Base-by-base conservation (phyloP, 106 monocot species). In the Cymbidium sinense region DNA sequence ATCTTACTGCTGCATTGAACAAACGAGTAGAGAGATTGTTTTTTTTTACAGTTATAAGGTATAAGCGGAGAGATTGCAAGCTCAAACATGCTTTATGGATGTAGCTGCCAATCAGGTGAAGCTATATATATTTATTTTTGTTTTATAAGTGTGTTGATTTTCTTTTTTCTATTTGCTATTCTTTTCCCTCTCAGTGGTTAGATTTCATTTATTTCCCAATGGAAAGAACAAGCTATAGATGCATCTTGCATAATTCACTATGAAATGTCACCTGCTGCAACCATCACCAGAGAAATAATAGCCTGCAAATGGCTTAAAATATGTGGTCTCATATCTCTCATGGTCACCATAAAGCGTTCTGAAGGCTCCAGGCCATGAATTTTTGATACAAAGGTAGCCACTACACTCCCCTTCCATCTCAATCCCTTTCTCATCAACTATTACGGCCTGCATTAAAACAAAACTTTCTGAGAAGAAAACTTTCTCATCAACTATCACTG, bases 271-370 rank as follows among this genome's bases (percentile, higher is more conserved):
- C 98, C 98, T 99, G 82, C 95, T 87, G 82, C 99, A 99, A 54
- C 99, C 99, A 86, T 99, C 99, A 12, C 99, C 99, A 58, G 88
- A 89, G 84, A 99, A 99, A 83, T 99, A 99, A 83, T 92, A 99
- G 75, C 99, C 99, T 61, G 87, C 37, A 76, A 99, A 99, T 67
- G 99, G 95, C 83, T 93, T 99, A 78, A 93, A 99, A 72, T 99
- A 99, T 75, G 99, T 95, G 11, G 95, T 99, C 79, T 99, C 95
- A 65, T 99, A 99, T 95, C 99, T 92, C 43, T 99, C 95, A 86
- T 99, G 99, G 78, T 99, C 95, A 80, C 90, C 99, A 86, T 84
- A 95, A 50, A 99, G 92, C 34, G 99, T 95, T 19, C 99, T 79
- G 70, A 99, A 99, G 39, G 99, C 95, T 23, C 99, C 99, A 64